A percentile compares a stretch with the other conserved stretches of the same genome.
Conservation (phyloP, 129 eudicot genomes). For the Apium graveolens region DNA sequence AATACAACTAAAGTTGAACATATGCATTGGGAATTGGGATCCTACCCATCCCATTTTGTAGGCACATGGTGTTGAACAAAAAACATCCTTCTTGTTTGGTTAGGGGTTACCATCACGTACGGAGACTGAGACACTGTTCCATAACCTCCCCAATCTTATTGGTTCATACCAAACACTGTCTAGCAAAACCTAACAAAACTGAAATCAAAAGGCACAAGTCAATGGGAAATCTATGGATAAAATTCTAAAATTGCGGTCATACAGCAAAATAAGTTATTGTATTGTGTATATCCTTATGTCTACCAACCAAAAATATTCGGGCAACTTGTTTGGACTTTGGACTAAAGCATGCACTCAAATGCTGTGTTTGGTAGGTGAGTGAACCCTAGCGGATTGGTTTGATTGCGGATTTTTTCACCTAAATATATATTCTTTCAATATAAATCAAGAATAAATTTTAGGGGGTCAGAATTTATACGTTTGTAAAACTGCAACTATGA, state of each 20-base stretch:
- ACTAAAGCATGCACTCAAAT: not conserved
- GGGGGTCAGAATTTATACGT: too few relatives aligned
- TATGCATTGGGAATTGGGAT: too few relatives aligned
- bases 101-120: not conserved
- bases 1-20: too few relatives aligned
- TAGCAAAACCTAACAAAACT: too few relatives aligned
- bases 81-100: not conserved
- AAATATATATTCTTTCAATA: too few relatives aligned
- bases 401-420: not conserved
- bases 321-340: not conserved
- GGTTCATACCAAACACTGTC: not conserved
- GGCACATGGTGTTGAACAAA: not conserved
- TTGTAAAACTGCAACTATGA: not conserved
- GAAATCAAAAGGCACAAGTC: not conserved
- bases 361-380: not conserved
- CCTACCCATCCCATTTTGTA: too few relatives aligned
- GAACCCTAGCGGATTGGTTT: not conserved
- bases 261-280: not conserved
- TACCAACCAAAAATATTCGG: not conserved
- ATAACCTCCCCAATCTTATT: not conserved
- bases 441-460: too few relatives aligned
- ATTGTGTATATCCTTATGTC: not conserved
- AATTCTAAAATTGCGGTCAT: not conserved
- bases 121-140: not conserved
- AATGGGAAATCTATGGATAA: too few relatives aligned